A percentile compares a stretch with the other conserved stretches of the same genome.
Conservation (phyloP, 1,284 basidiomycete species). For the Cryptococcus sp. region DNA sequence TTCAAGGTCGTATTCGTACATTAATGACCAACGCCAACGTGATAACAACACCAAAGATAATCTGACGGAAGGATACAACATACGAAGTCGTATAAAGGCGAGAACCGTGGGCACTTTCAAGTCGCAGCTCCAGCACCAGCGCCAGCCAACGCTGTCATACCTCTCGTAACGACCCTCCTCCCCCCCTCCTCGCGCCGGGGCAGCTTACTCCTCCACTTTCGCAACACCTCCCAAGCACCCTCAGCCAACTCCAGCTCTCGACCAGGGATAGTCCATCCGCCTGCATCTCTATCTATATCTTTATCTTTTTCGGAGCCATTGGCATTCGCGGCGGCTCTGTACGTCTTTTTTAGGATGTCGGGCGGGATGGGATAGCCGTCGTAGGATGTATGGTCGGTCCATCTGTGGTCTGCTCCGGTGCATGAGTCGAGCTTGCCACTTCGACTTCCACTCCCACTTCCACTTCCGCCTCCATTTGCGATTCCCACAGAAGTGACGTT, state of each 20-base stretch:
- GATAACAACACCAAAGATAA: no score
- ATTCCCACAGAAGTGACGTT: not conserved
- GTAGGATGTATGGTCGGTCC: conserved; percentile 14
- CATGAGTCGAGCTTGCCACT: not conserved
- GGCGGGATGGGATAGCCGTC: conserved; percentile 10
- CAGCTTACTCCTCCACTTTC: conserved; percentile 12
- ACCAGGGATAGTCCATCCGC: conserved; percentile 9
- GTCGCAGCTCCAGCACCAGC: no score
- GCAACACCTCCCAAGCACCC: conserved; percentile 11
- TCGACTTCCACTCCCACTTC: not conserved
- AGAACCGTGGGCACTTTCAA: no score
- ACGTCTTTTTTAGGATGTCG: conserved; percentile 10
- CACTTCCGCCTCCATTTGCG: not conserved
- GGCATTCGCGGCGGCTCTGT: conserved; percentile 3
- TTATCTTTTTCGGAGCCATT: no score
- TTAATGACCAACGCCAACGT: no score
- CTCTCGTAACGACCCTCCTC: conserved; percentile 8
- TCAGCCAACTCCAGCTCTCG: conserved; percentile 6
- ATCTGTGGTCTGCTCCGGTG: conserved; percentile 5
- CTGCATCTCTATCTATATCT: not conserved
- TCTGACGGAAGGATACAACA: not conserved
- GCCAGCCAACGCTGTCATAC: conserved; percentile 2
- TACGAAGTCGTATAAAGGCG: not conserved
- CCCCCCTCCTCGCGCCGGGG: conserved; percentile 9
- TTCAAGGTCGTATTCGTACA: no score